A percentile compares a stretch with the other conserved stretches of the same genome.
phyloP scores from a whole-genome alignment of 2,329 filamentous ascomycete genomes.

The Alternaria sp. region DNA sequence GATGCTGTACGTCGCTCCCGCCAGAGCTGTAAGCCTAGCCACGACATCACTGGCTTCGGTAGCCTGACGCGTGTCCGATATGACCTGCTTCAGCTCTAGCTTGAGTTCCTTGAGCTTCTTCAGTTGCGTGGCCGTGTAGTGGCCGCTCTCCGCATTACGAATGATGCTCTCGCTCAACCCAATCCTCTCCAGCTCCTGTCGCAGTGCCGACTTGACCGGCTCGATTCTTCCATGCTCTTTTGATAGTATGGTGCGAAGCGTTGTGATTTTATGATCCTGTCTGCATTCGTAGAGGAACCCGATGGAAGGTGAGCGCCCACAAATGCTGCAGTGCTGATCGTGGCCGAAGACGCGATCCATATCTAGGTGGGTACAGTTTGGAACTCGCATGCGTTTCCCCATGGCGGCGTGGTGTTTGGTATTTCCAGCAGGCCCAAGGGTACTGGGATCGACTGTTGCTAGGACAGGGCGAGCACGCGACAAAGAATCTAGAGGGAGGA shows the following conservation, averaged over 20 bases:
- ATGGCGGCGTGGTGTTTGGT: slow-evolving; percentile 28
- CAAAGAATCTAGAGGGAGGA: background rate
- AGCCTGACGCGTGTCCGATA: slow-evolving; percentile 33
- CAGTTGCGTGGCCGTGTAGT: slow-evolving; percentile 46
- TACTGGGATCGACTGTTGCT: background rate
- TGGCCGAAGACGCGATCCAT: slow-evolving; percentile 71
- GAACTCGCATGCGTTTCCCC: slow-evolving; percentile 31
- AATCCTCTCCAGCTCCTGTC: slow-evolving; percentile 38
- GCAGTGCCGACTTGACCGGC: slow-evolving; percentile 27
- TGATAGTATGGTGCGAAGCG: slow-evolving; percentile 15
- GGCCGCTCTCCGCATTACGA: slow-evolving; percentile 41
- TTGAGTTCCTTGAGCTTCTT: slow-evolving; percentile 45
- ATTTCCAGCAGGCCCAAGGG: slow-evolving; percentile 20
- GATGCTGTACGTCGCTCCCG: slow-evolving; percentile 22
- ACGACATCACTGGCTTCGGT: slow-evolving; percentile 28
- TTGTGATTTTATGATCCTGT: slow-evolving; percentile 60
- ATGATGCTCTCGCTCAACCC: slow-evolving; percentile 49
- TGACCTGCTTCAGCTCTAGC: slow-evolving; percentile 38
- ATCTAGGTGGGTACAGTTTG: slow-evolving; percentile 71
- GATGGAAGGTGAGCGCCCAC: slow-evolving; percentile 63
- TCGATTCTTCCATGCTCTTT: slow-evolving; percentile 1
- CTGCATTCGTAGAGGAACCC: slow-evolving; percentile 80
- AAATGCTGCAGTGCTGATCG: slow-evolving; percentile 65
- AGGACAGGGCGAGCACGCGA: background rate
- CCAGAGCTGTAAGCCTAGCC: slow-evolving; percentile 24